phyloP scores from a whole-genome alignment of 192 early-diverging fungal species.

The Dispira parvispora region DNA sequence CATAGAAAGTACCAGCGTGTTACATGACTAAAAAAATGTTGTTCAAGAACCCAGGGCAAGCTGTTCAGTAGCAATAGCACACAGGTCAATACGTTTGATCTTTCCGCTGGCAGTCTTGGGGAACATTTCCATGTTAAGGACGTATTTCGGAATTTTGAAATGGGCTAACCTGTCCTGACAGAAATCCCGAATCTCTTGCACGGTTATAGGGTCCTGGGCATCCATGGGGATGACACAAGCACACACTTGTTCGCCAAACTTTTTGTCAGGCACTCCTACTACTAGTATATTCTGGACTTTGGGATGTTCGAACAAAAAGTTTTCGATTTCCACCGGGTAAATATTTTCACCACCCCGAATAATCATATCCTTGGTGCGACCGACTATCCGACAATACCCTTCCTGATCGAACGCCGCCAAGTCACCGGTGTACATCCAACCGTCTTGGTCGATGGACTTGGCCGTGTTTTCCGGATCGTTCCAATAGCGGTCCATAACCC shows the following conservation, averaged over 20 bases:
- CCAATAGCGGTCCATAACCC: slow-evolving; percentile 32
- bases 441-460: slow-evolving; percentile 20
- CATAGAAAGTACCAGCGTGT: too few species aligned
- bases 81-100: slow-evolving; percentile 26
- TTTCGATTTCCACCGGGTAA: slow-evolving; percentile 28
- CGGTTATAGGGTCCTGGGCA: slow-evolving; percentile 15
- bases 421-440: slow-evolving; percentile 33
- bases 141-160: slow-evolving; percentile 26
- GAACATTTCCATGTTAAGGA: slow-evolving; percentile 19
- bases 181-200: slow-evolving; percentile 21
- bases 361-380: slow-evolving; percentile 31
- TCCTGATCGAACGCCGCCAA: slow-evolving; percentile 24
- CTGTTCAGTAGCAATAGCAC: slow-evolving; percentile 10
- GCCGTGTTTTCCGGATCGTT: slow-evolving; percentile 21
- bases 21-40: too few species aligned
- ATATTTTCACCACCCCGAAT: slow-evolving; percentile 37
- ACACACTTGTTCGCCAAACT: slow-evolving; percentile 29
- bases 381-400: slow-evolving; percentile 29
- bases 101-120: slow-evolving; percentile 30
- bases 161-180: slow-evolving; percentile 25
- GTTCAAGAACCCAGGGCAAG: neutral
- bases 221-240: slow-evolving; percentile 22
- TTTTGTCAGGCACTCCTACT: slow-evolving; percentile 25
- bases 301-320: slow-evolving; percentile 23
- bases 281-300: slow-evolving; percentile 25